These are phyloP conservation scores for Ambispora gerdemannii DNA, from an alignment of 192 early-diverging fungal species.

Conservation along the genomic window DNA sequence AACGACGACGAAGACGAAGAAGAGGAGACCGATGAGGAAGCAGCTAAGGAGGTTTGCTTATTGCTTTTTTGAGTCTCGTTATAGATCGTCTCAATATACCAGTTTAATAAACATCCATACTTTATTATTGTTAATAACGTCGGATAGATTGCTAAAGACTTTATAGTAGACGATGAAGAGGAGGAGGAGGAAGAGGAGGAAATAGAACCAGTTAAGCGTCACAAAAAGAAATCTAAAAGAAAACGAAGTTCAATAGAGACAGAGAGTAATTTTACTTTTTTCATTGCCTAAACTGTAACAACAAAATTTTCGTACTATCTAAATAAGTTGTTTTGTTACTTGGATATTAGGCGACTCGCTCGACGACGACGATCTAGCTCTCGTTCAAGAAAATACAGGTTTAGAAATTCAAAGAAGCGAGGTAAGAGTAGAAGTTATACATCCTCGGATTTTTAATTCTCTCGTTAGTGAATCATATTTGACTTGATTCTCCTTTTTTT, in stretches of 20 bases:
- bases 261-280: too few relatives aligned
- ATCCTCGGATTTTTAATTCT: neutral
- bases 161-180: slow-evolving; percentile 74
- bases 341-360: slow-evolving; percentile 67
- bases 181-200: slow-evolving; percentile 56
- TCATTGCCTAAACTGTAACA: neutral
- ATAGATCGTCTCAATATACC: too few relatives aligned
- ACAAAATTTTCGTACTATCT: neutral
- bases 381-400: slow-evolving; percentile 85
- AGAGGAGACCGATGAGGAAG: slow-evolving; percentile 50
- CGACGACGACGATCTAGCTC: slow-evolving; percentile 90
- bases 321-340: slow-evolving; percentile 4
- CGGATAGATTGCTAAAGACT: slow-evolving; percentile 61
- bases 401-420: slow-evolving; percentile 49
- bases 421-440: slow-evolving; percentile 32
- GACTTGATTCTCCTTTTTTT: neutral
- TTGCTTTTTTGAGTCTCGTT: neutral
- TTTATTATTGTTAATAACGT: neutral
- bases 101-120: neutral
- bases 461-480: neutral
- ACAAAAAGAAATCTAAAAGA: slow-evolving; percentile 49
- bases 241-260: slow-evolving; percentile 41
- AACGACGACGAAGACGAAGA: slow-evolving; percentile 59
- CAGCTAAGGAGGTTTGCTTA: slow-evolving; percentile 20
- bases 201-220: slow-evolving; percentile 39